A percentile compares a stretch with the other conserved stretches of the same genome.
Conservation (phyloP, 768 basidiomycete genomes). For the Boletus barrowsii region DNA sequence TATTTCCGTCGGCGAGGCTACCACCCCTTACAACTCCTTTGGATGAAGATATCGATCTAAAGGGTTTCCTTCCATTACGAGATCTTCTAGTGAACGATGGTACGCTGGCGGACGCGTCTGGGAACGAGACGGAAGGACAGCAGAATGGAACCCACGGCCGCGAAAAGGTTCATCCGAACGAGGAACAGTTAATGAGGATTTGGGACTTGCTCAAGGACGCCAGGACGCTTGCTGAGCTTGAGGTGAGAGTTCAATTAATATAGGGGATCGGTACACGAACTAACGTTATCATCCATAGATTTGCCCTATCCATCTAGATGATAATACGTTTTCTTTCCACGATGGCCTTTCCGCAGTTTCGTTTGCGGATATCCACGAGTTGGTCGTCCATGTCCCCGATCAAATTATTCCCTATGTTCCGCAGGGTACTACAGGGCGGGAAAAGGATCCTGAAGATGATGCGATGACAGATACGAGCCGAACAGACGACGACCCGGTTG, state of each 20-base stretch:
- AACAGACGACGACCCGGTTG: constrained; percentile 75
- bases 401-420: constrained; percentile 11
- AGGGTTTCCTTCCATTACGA: constrained; percentile 82
- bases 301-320: constrained; percentile 26
- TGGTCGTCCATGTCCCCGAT: constrained; percentile 9
- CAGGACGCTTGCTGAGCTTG: constrained; percentile 49
- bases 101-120: constrained; percentile 5
- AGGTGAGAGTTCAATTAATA: constrained; percentile 42
- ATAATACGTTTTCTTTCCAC: constrained; percentile 21
- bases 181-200: constrained; percentile 93
- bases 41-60: constrained; percentile 89
- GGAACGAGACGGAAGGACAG: constrained; percentile 22
- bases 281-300: constrained; percentile 19
- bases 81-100: constrained; percentile 45
- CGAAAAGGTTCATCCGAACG: constrained; percentile 80
- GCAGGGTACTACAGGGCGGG: background rate
- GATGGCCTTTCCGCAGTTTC: constrained; percentile 5
- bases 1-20: constrained; percentile 67
- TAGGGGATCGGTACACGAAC: constrained; percentile 4
- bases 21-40: constrained; percentile 59
- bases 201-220: constrained; percentile 79
- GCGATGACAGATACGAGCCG: constrained; percentile 65
- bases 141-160: constrained; percentile 31
- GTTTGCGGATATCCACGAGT: background rate
- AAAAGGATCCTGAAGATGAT: constrained; percentile 47